A percentile compares a stretch with the other conserved stretches of the same genome.
phyloP scores from a whole-genome alignment of 1,284 basidiomycete genomes.

The Peniophora sp. region DNA sequence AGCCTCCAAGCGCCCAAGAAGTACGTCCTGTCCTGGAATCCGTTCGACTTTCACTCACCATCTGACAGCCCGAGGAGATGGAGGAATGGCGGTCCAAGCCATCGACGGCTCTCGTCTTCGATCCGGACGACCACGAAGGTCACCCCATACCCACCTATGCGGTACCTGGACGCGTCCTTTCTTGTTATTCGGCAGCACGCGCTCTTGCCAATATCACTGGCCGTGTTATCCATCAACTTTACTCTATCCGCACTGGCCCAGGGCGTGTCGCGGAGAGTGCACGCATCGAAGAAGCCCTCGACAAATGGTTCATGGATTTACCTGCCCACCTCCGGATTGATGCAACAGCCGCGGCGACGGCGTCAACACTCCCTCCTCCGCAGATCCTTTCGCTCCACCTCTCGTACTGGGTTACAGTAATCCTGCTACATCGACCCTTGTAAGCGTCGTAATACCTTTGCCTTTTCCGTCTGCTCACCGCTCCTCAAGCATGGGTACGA shows the following conservation, averaged over 20 bases:
- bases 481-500: neutral
- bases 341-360: conserved; percentile 29
- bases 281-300: conserved; percentile 58
- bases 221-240: conserved; percentile 66
- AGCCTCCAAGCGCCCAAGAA: conserved; percentile 58
- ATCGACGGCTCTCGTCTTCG: conserved; percentile 27
- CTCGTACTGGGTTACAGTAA: conserved; percentile 79
- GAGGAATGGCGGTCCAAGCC: conserved; percentile 46
- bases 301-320: conserved; percentile 74
- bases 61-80: conserved; percentile 46
- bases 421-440: conserved; percentile 80
- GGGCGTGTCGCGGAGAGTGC: conserved; percentile 51
- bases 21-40: conserved; percentile 25
- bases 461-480: conserved; percentile 2
- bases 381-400: conserved; percentile 75
- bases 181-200: conserved; percentile 72
- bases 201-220: conserved; percentile 59
- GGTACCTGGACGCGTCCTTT: conserved; percentile 47
- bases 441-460: conserved; percentile 35
- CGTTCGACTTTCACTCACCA: neutral
- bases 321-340: conserved; percentile 64
- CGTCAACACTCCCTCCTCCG: conserved; percentile 35
- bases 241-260: conserved; percentile 55
- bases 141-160: conserved; percentile 19
- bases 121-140: conserved; percentile 15